phyloP scores from a whole-genome alignment of 768 basidiomycete species.

The Udeniomyces megalosporus region DNA sequence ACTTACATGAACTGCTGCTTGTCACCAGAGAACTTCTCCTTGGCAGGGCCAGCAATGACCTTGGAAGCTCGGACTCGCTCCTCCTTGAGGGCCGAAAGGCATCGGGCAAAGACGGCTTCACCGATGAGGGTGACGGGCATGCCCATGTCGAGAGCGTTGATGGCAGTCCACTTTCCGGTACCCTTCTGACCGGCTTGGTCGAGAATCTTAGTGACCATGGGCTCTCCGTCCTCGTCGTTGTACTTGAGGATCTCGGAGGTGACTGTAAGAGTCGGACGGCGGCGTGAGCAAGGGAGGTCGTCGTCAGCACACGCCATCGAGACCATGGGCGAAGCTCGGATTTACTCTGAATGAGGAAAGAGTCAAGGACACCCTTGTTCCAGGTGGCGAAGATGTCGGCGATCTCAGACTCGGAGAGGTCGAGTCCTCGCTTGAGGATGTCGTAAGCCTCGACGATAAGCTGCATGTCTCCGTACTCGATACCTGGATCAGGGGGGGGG shows the following conservation, averaged over 20 bases:
- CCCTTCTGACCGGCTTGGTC: constrained; percentile 97
- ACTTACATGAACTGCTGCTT: constrained; percentile 70
- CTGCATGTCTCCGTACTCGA: constrained; percentile 99
- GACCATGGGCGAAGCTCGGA: background rate
- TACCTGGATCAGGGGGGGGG: constrained; percentile 34
- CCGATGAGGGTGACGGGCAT: constrained; percentile 86
- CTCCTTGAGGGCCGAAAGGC: constrained; percentile 88
- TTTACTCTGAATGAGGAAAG: constrained; percentile 84
- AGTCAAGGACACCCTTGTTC: constrained; percentile 99
- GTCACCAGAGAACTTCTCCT: constrained; percentile 88
- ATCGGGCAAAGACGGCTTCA: constrained; percentile 97
- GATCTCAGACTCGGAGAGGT: constrained; percentile 70
- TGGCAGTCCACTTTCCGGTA: constrained; percentile 99
- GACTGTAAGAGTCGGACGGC: background rate
- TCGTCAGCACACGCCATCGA: too few relatives aligned
- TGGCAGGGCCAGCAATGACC: constrained; percentile 72
- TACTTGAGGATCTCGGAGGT: constrained; percentile 86
- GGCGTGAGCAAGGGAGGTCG: background rate
- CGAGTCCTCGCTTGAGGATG: constrained; percentile 78
- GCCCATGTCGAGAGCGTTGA: constrained; percentile 73
- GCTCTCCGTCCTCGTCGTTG: constrained; percentile 86
- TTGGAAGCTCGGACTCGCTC: constrained; percentile 90
- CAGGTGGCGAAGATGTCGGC: constrained; percentile 69
- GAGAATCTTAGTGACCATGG: constrained; percentile 82
- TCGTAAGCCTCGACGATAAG: constrained; percentile 97